Base-by-base conservation (phyloP, 495 filamentous ascomycete species). In the Tuber calosporum region DNA sequence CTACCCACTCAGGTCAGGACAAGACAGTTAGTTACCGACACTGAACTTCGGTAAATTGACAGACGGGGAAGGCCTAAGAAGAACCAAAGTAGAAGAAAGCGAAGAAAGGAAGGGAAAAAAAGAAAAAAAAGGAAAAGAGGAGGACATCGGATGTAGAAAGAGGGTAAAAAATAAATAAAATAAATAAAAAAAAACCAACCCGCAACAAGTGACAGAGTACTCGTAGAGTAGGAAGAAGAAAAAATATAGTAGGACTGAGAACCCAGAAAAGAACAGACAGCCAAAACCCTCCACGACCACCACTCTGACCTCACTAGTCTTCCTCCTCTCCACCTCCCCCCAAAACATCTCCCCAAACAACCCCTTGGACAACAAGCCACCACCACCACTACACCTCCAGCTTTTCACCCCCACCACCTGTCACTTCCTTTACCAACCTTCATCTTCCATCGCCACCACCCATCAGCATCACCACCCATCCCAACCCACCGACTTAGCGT, bases 21-120 rank as follows among this genome's bases (percentile, higher is more conserved):
- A 75, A 75, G 48, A 70, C 58, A 75, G 73, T 37, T 71, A 37
- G 73, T 37, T 71, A 37, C 72, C 58, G 74, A 75, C 72, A 75
- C 41, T n/a, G 68, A 74, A 42, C 62, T 34, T 15, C 26, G 15
- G 13, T 62, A 62, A 34, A 62, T 19, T 4, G 26, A 62, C 11
- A 17, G 53, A 62, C 4, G 13, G 53, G 19, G 53, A 34, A 62
- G 48, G 26, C 53, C 26, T 62, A 62, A 62, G 34, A 62, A 62
- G 53, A 34, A 62, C 53, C 2, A 58, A 34, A 62, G 53, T 4
- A 62, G 53, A 62, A 62, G 53, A 34, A 34, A 34, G 34, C 13
- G 26, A 34, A 62, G 53, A 62, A 30, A 15, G 7, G n/a, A n/a
- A 53, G 22, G 11, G 48, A 26, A 26, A 58, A 26, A 30, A 30